Evolutionary conservation across 78 protist genomes (phyloP).

Genomic region (Dictyostelium citrinum): DNA sequence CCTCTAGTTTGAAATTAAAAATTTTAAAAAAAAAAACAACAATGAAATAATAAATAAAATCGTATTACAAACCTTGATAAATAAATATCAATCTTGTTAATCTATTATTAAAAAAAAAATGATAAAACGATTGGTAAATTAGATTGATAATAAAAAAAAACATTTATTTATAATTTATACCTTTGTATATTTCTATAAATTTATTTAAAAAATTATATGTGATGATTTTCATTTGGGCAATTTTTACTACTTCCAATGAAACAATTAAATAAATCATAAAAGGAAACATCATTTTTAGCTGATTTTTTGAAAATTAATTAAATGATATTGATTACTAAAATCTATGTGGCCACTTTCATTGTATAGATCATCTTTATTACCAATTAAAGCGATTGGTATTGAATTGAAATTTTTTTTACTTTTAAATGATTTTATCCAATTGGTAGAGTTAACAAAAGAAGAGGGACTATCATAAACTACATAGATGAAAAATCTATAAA

Average conservation of each 20-base stretch:
- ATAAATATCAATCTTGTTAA: too few relatives aligned
- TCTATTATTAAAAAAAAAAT: too few relatives aligned
- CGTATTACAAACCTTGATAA: too few relatives aligned
- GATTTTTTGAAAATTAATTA: background rate
- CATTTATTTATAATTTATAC: too few relatives aligned
- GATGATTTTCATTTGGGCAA: background rate
- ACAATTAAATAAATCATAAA: background rate
- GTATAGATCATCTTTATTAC: background rate
- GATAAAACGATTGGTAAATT: too few relatives aligned
- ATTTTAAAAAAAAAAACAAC: too few relatives aligned
- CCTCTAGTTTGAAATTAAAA: too few relatives aligned
- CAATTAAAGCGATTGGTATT: background rate
- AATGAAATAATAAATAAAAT: too few relatives aligned
- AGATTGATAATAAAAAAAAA: too few relatives aligned
- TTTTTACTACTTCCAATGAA: background rate
- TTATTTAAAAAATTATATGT: background rate
- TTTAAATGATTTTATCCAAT: background rate
- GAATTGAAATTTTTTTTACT: background rate
- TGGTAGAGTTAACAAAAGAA: background rate
- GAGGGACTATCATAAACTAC: background rate
- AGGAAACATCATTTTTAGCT: background rate
- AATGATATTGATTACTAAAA: background rate
- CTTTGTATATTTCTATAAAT: too few relatives aligned
- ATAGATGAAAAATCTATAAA: background rate
- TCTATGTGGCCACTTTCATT: background rate